Percentiles rank a stretch among this genome's conserved stretches.
These are phyloP conservation scores for Flaveria floridana DNA, from an alignment of 140 eudicot genomes.

Conservation along the genomic window DNA sequence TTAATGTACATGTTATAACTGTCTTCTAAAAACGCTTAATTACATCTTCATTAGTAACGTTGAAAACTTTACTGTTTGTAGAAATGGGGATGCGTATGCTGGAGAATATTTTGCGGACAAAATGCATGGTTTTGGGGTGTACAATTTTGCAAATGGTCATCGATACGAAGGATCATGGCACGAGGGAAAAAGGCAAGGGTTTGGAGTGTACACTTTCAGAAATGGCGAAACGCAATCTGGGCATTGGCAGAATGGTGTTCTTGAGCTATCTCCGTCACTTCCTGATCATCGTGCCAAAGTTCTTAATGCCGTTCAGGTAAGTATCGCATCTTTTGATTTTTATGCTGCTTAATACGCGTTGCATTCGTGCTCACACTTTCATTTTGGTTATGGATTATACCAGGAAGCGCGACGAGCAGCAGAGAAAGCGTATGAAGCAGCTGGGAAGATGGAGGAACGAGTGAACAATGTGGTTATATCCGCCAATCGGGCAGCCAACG, in stretches of 20 bases:
- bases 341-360: not conserved
- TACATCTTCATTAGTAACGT: not conserved
- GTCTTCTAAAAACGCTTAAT: not conserved
- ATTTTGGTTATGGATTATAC: not conserved
- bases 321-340: not conserved
- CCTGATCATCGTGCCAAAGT: slow-evolving; percentile 74
- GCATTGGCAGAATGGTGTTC: slow-evolving; percentile 83
- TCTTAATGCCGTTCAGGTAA: slow-evolving; percentile 70
- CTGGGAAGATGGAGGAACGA: slow-evolving; percentile 32
- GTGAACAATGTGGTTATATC: slow-evolving; percentile 37
- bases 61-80: slow-evolving; percentile 13
- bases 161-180: slow-evolving; percentile 97
- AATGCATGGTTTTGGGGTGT: slow-evolving; percentile 93
- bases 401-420: slow-evolving; percentile 41
- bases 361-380: slow-evolving; percentile 10
- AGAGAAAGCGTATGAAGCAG: slow-evolving; percentile 32
- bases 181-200: slow-evolving; percentile 95
- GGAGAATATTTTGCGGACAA: slow-evolving; percentile 96
- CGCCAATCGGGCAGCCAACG: slow-evolving; percentile 36
- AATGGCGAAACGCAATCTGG: slow-evolving; percentile 88
- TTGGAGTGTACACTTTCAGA: slow-evolving; percentile 86
- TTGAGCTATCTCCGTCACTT: slow-evolving; percentile 57
- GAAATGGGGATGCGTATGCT: slow-evolving; percentile 82
- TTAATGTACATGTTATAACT: no score
- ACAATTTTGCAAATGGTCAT: slow-evolving; percentile 74